Evolutionary conservation across 352 stramenopile genomes (phyloP).

Genomic region (Peronospora belbahrii): DNA sequence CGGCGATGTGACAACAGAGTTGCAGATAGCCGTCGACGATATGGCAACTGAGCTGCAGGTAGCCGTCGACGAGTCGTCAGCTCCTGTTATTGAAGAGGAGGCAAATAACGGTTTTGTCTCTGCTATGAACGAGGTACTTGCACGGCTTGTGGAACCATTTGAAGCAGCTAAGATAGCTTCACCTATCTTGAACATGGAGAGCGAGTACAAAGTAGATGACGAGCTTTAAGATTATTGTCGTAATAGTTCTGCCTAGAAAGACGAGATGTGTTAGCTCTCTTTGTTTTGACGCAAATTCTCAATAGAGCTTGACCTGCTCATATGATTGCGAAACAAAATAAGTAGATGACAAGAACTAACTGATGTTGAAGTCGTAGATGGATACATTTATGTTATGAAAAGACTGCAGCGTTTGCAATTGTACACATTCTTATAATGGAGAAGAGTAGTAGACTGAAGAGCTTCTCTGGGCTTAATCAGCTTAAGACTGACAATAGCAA

Average conservation of each 20-base stretch:
- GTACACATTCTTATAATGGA: background rate
- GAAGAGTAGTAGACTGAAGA: slow-evolving; percentile 1
- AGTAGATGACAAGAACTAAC: no score
- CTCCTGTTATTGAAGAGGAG: slow-evolving; percentile 1
- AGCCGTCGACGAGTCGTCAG: background rate
- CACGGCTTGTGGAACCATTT: slow-evolving; percentile 23
- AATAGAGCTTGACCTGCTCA: no score
- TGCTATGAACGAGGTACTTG: slow-evolving; percentile 25
- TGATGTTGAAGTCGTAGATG: slow-evolving; percentile 4
- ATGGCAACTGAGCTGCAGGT: background rate
- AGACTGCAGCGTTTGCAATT: slow-evolving; percentile 4
- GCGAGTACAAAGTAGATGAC: slow-evolving; percentile 9
- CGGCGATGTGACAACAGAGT: no score
- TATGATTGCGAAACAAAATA: no score
- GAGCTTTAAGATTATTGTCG: slow-evolving; percentile 9
- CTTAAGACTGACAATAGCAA: slow-evolving; percentile 8
- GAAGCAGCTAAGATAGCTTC: slow-evolving; percentile 16
- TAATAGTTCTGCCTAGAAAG: no score
- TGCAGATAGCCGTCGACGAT: background rate
- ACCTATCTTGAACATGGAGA: background rate
- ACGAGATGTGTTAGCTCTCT: no score
- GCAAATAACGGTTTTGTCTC: slow-evolving; percentile 12
- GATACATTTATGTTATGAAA: slow-evolving; percentile 6
- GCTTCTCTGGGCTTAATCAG: background rate
- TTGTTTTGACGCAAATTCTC: no score